Evolutionary conservation across 768 basidiomycete species (phyloP).

Genomic region (Boletus eberwhitei): DNA sequence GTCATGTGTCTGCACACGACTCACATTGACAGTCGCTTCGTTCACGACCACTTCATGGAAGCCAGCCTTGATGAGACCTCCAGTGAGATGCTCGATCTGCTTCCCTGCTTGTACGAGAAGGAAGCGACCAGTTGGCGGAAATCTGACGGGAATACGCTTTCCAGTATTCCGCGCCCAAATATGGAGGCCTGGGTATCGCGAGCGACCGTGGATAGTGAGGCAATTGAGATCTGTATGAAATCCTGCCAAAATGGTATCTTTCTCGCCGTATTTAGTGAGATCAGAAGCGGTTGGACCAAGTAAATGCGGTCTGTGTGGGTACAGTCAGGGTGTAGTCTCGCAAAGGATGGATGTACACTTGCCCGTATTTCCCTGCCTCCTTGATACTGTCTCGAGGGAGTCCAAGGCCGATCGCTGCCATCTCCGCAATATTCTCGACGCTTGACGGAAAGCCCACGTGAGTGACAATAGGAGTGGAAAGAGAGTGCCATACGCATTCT

Average conservation of each 20-base stretch:
- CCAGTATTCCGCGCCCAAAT: conserved; percentile 96
- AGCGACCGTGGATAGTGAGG: conserved; percentile 86
- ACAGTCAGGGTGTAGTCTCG: not conserved
- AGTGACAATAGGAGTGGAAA: conserved; percentile 4
- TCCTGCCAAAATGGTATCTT: conserved; percentile 86
- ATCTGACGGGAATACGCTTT: conserved; percentile 82
- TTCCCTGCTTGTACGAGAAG: conserved; percentile 95
- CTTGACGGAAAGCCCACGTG: conserved; percentile 35
- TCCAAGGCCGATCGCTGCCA: conserved; percentile 82
- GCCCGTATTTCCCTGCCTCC: conserved; percentile 85
- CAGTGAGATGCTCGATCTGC: conserved; percentile 85
- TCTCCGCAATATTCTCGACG: conserved; percentile 82
- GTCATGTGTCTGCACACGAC: conserved; percentile 12
- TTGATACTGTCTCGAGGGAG: conserved; percentile 66
- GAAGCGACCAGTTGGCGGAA: conserved; percentile 75
- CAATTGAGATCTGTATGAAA: conserved; percentile 96
- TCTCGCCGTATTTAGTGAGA: conserved; percentile 70
- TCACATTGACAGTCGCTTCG: conserved; percentile 66
- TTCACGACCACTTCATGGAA: conserved; percentile 96
- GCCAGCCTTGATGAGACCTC: conserved; percentile 86
- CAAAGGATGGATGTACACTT: conserved; percentile 22
- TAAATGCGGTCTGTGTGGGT: conserved; percentile 62
- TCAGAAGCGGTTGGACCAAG: conserved; percentile 95
- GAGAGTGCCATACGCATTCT: conserved; percentile 61
- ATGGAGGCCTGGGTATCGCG: conserved; percentile 82